Conservation (phyloP, 306 rosid genomes). For the Lathyrus tuberosus region DNA sequence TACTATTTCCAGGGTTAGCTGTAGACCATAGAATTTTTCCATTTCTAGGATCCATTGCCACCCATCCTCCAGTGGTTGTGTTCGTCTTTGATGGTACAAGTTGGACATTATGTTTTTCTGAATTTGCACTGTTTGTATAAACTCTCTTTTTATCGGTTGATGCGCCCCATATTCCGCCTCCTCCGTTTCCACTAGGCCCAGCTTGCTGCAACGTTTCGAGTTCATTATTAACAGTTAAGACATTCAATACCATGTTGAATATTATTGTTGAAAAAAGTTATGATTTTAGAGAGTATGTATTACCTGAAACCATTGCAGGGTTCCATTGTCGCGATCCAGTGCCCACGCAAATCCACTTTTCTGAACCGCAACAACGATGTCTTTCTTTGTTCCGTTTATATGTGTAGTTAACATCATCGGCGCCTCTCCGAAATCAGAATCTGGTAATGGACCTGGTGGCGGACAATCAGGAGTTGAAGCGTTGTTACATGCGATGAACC, state of each 20-base stretch:
- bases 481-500: slow-evolving; percentile 55
- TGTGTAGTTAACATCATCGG: slow-evolving; percentile 56
- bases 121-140: slow-evolving; percentile 64
- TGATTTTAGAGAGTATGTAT: background rate
- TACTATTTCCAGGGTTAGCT: slow-evolving; percentile 47
- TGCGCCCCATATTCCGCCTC: slow-evolving; percentile 72
- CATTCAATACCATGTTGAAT: too few relatives aligned
- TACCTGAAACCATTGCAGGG: slow-evolving; percentile 51
- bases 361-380: slow-evolving; percentile 63
- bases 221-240: background rate
- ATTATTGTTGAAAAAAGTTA: too few relatives aligned
- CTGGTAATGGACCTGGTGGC: slow-evolving; percentile 49
- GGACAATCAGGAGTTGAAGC: slow-evolving; percentile 55
- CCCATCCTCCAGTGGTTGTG: slow-evolving; percentile 70
- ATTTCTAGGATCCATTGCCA: slow-evolving; percentile 56
- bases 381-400: slow-evolving; percentile 42
- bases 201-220: slow-evolving; percentile 45
- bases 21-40: slow-evolving; percentile 61
- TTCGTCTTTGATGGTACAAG: slow-evolving; percentile 51
- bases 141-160: slow-evolving; percentile 59
- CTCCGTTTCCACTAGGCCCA: slow-evolving; percentile 61
- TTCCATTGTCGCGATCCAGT: slow-evolving; percentile 57
- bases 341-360: slow-evolving; percentile 78
- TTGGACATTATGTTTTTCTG: slow-evolving; percentile 50
- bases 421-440: slow-evolving; percentile 68